Evolutionary conservation across 1,139 yeast species (phyloP), one percentile per base, ranked within the genome.

Genomic region (Kluyveromyces sp.): DNA sequence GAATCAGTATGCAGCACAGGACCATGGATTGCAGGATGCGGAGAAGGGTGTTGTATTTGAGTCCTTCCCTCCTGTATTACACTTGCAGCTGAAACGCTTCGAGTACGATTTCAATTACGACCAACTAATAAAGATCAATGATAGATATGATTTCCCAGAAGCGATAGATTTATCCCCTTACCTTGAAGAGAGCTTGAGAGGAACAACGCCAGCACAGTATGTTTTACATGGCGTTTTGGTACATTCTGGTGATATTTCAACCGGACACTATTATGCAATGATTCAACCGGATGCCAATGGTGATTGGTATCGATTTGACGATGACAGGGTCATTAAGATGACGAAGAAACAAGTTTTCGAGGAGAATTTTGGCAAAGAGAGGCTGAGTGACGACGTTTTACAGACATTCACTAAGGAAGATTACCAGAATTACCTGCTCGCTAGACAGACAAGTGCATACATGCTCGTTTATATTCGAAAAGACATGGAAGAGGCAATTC

Each of bases 181-280:
- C 58, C 68, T 92, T 49, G 94, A 84, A 48, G 79, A 77, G 45
- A 78, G 74, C 34, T 64, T 65, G 2, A 65, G 77, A 36, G 66
- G 69, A n/a, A 64, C 69, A 2, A 66, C 68, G 36, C 60, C 69
- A 29, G 81, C 80, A 50, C 78, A 71, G 35, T 92, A 92, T 62
- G 80, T 79, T 46, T 68, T 92, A 36, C 96, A 92, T 61, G 96
- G 96, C 8, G 98, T 94, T 2, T 70, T 92, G 47, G 97, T 92
- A 4, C 99, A 92, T 61, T 84, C 89, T 42, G 99, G 99, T 49
- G 95, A 89, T 58, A 82, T 92, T 44, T 85, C 95, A 18, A 86
- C 92, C 43, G 99, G 99, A 19, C 99, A 92, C 60, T 92, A 92
- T 63, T 92, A 92, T 60, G 94, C 98, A 0, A 75, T 92, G 78